Evolutionary conservation across 495 filamentous ascomycete species (phyloP).

Genomic region (Thermothielavioides terrestris): DNA sequence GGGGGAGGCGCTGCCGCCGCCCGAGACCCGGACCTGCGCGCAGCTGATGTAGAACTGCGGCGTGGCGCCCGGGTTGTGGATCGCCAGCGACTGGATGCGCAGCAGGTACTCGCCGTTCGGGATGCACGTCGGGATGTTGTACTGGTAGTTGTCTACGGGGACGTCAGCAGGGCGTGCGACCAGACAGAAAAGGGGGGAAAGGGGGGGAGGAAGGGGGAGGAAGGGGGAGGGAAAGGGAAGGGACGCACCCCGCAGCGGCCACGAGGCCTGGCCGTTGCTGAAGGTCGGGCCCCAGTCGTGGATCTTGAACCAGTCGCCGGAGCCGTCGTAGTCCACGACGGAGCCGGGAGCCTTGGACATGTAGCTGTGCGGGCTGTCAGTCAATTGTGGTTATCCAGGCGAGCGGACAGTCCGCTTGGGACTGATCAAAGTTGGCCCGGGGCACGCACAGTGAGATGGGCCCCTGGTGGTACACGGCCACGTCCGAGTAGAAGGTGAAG

Average conservation of each 20-base stretch:
- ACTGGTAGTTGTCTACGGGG: conserved; percentile 36
- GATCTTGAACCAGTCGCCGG: conserved; percentile 48
- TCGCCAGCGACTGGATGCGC: conserved; percentile 52
- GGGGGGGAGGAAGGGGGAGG: background rate
- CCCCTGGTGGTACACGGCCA: conserved; percentile 53
- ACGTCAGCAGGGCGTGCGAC: background rate
- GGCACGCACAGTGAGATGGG: conserved; percentile 42
- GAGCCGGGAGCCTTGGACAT: conserved; percentile 45
- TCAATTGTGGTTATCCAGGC: too few relatives aligned
- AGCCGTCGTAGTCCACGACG: conserved; percentile 39
- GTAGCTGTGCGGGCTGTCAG: conserved; percentile 16
- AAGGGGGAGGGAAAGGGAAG: background rate
- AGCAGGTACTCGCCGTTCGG: conserved; percentile 53
- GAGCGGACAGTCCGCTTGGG: too few relatives aligned
- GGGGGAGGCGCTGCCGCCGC: conserved; percentile 9
- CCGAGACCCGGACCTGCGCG: conserved; percentile 32
- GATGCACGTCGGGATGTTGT: conserved; percentile 47
- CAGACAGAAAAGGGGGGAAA: background rate
- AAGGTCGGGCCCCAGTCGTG: conserved; percentile 39
- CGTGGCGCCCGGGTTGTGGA: conserved; percentile 48
- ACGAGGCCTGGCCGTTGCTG: conserved; percentile 25
- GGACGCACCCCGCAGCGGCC: conserved; percentile 34
- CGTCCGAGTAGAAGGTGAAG: conserved; percentile 42
- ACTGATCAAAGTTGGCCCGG: background rate
- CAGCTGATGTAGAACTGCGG: conserved; percentile 51